Evolutionary conservation across 768 basidiomycete genomes (phyloP).

Genomic region (Calvatia gigantea): DNA sequence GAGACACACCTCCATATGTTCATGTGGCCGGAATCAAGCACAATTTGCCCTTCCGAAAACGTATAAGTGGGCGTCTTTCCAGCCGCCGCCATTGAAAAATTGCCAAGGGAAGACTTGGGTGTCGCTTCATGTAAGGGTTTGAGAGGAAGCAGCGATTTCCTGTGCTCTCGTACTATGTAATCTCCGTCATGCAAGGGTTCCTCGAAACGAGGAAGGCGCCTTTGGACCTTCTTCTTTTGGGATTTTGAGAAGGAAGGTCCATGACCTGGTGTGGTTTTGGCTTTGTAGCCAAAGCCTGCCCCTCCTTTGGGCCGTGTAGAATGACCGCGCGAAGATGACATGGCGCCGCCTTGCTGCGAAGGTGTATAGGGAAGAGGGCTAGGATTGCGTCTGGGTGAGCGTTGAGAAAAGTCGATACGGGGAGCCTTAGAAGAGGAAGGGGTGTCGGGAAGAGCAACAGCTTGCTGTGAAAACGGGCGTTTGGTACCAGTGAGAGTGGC

Average conservation of each 20-base stretch:
- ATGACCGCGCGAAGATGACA: constrained; percentile 7
- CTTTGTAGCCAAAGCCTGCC: constrained; percentile 3
- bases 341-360: neutral
- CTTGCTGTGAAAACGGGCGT: constrained; percentile 43
- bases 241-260: constrained; percentile 5
- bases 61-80: constrained; percentile 30
- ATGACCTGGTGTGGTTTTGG: constrained; percentile 3
- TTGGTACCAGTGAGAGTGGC: constrained; percentile 29
- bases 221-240: constrained; percentile 8
- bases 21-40: constrained; percentile 18
- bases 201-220: constrained; percentile 21
- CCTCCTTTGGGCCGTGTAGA: constrained; percentile 3
- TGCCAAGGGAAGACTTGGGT: constrained; percentile 40
- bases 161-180: constrained; percentile 29
- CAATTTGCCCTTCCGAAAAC: constrained; percentile 25
- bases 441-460: constrained; percentile 20
- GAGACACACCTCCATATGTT: constrained; percentile 43
- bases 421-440: constrained; percentile 25
- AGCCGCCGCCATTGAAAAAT: constrained; percentile 28
- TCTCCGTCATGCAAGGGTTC: constrained; percentile 32
- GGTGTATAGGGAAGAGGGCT: constrained; percentile 16
- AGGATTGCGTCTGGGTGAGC: constrained; percentile 18
- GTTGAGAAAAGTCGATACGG: constrained; percentile 22
- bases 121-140: constrained; percentile 28
- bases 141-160: constrained; percentile 27